A percentile compares a stretch with the other conserved stretches of the same genome.
Conservation (phyloP, 2,329 filamentous ascomycete genomes). For the Pseudopyricularia cyperi region DNA sequence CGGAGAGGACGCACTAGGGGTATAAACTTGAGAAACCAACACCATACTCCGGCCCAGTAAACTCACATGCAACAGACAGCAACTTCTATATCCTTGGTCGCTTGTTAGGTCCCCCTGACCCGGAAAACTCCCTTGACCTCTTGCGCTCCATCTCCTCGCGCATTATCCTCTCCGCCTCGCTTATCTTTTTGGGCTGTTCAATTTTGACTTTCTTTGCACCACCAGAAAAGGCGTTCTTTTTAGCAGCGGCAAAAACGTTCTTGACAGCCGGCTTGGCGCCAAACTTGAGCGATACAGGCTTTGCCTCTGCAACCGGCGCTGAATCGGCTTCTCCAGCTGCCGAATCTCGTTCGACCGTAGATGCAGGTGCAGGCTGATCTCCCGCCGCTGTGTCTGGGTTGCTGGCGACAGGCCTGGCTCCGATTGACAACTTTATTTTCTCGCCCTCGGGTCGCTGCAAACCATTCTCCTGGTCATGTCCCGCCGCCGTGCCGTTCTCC, state of each 20-base stretch:
- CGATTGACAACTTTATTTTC: conserved; percentile 62
- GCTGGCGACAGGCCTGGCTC: conserved; percentile 16
- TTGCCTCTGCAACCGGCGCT: conserved; percentile 4
- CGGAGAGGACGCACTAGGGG: too few species aligned
- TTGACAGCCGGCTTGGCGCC: conserved; percentile 50
- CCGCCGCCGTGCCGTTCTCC: conserved; percentile 17
- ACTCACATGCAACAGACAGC: background rate
- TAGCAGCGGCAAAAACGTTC: conserved; percentile 58
- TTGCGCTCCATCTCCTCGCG: conserved; percentile 68
- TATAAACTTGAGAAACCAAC: background rate
- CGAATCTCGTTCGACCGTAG: background rate
- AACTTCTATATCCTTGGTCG: conserved; percentile 29
- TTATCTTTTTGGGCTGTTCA: conserved; percentile 68
- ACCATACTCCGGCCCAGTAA: background rate
- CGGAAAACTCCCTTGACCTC: conserved; percentile 34
- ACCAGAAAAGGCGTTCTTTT: conserved; percentile 57
- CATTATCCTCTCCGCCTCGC: conserved; percentile 81
- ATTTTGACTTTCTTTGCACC: conserved; percentile 50
- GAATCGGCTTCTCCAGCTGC: background rate
- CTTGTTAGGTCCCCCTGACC: conserved; percentile 33
- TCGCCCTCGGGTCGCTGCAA: conserved; percentile 55
- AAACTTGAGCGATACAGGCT: conserved; percentile 50
- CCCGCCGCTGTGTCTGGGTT: conserved; percentile 5
- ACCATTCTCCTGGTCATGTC: conserved; percentile 27
- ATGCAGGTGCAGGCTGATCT: conserved; percentile 1